Evolutionary conservation across 2,329 filamentous ascomycete genomes (phyloP).

Genomic region (Phaeosphaeriaceae sp.): DNA sequence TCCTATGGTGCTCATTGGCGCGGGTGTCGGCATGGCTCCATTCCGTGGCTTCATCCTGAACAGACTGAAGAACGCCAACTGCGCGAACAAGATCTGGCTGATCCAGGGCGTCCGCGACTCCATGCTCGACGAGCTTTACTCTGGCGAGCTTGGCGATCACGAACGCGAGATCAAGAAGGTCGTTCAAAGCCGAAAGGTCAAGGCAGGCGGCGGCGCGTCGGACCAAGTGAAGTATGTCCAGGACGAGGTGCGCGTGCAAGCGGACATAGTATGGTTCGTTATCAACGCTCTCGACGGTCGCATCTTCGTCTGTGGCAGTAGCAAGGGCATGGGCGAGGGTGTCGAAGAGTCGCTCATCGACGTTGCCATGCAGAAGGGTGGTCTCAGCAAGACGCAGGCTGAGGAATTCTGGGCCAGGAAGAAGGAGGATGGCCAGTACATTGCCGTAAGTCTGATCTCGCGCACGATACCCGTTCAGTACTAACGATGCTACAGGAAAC

Average conservation of each 20-base stretch:
- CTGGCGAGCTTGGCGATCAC: constrained; percentile 86
- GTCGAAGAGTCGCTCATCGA: constrained; percentile 88
- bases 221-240: constrained; percentile 90
- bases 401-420: constrained; percentile 89
- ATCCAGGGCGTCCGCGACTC: constrained; percentile 94
- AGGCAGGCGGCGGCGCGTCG: constrained; percentile 28
- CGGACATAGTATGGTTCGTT: constrained; percentile 97
- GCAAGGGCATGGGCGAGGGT: constrained; percentile 96
- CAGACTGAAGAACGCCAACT: constrained; percentile 90
- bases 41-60: constrained; percentile 98
- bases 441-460: constrained; percentile 66
- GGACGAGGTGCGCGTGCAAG: constrained; percentile 89
- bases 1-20: constrained; percentile 96
- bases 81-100: constrained; percentile 97
- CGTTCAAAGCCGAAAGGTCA: constrained; percentile 60
- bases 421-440: constrained; percentile 92
- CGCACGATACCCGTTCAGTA: neutral
- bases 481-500: neutral
- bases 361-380: constrained; percentile 91
- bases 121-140: constrained; percentile 93
- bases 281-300: constrained; percentile 95
- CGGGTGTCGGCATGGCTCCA: constrained; percentile 94
- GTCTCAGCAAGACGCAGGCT: constrained; percentile 81
- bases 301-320: constrained; percentile 95
- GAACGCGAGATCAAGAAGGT: constrained; percentile 56